A percentile compares a stretch with the other conserved stretches of the same genome.
These are phyloP conservation scores for Trypethelium eluteriae DNA, from an alignment of 495 filamentous ascomycete genomes.

Conservation along the genomic window DNA sequence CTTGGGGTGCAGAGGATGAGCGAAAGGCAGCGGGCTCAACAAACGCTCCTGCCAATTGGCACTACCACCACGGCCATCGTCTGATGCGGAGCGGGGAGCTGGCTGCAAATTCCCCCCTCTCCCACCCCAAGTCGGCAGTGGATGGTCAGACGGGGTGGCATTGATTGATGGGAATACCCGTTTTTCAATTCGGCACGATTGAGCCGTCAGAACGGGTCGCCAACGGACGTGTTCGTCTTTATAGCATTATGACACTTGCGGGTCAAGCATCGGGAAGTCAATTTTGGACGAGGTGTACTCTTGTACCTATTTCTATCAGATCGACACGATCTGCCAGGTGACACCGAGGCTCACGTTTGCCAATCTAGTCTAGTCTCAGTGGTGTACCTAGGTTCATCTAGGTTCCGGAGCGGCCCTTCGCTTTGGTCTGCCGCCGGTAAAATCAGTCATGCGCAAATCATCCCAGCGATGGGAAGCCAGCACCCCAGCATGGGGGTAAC, in stretches of 20 bases:
- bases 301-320: background rate
- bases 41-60: no score
- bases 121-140: background rate
- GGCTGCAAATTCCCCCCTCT: background rate
- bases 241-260: background rate
- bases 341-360: background rate
- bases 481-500: background rate
- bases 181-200: background rate
- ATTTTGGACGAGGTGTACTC: no score
- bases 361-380: background rate
- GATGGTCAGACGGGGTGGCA: background rate
- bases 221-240: background rate
- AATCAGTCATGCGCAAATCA: conserved; percentile 11
- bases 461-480: background rate
- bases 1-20: background rate
- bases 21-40: background rate
- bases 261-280: background rate
- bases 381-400: conserved; percentile 8
- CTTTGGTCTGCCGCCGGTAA: conserved; percentile 9
- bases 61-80: background rate
- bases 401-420: conserved; percentile 12
- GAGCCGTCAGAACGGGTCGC: conserved; percentile 8
- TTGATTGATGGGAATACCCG: conserved; percentile 6
- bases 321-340: conserved; percentile 1
- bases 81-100: background rate